Base-by-base conservation (phyloP, 1,139 yeast genomes). In the Saccharomyces hybrid region DNA sequence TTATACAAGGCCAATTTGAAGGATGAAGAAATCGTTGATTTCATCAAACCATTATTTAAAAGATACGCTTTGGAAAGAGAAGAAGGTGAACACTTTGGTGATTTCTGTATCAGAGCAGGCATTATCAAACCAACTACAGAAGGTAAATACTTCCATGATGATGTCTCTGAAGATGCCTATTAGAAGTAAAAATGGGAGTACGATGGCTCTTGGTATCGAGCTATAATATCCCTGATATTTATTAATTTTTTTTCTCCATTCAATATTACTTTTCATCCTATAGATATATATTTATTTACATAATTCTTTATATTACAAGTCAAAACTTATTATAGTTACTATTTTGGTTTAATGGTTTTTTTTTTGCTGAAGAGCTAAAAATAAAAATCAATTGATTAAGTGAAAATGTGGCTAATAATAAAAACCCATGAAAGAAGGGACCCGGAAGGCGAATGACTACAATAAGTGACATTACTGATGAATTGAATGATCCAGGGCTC, bases 1-100 rank as follows among this genome's bases (percentile, higher is more conserved):
- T 80, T 93, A 56, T 93, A 83, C 78, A 80, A 90, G 68, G 85
- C 90, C 62, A 89, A 96, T 29, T 83, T 91, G 62, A 88, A 86
- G 73, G 99, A 91, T 73, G 93, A 88, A 52, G 97, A 91, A 71
- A 88, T 91, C 56, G 74, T 93, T 64, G 81, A 74, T 47, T 84
- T 79, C 52, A 78, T 93, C 72, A 85, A 82, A 70, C 96, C 96
- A 48, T 74, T 93, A 73, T 89, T 93, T 77, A 88, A 89, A 78
- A 82, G 88, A 73, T 93, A 97, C 97, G 86, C 97, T 51, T 75
- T 87, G 66, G 97, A 91, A 73, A 83, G 98, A 74, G 71, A 80
- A 52, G 95, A 90, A 16, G 91, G 88, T 55, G 98, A 93, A 73
- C 97, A 89, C 58, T 93, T 93, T 69, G 99, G 99, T 68, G 98